Evolutionary conservation across 129 eudicot genomes (phyloP), one percentile per base, ranked within the genome.

Genomic region (Solidago caesia): DNA sequence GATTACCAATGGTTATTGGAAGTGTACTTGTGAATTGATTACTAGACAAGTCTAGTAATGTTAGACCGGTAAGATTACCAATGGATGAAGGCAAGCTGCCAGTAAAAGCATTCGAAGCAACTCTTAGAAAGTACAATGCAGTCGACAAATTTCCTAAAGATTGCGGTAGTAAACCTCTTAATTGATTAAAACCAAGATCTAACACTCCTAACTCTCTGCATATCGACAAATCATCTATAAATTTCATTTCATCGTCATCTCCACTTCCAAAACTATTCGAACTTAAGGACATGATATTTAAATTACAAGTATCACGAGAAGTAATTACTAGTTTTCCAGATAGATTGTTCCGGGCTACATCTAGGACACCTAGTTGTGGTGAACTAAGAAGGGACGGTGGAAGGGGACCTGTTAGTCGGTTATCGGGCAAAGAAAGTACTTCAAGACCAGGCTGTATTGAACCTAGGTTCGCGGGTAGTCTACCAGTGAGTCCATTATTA

Each of bases 181-280:
- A 67, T 55, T 75, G 79, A 69, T 80, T 80, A 6, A 26, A 15
- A n/a, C 51, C 21, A 1, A 83, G 53, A 71, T 58, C 82, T 12
- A 83, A 16, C 47, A 66, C 63, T 2, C 71, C 71, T 48, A 83
- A 65, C 7, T 29, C 13, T 5, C 27, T 67, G 44, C 84, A 79
- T 51, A 75, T 76, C 39, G 76, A 44, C 63, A 75, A 14, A 29
- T 67, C 75, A 48, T 64, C 69, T 4, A 84, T 27, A 14, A 80
- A 80, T 6, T 55, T 49, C 64, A 72, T 39, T 59, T 84, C 87
- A 67, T 84, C 76, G 3, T 41, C 27, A 1, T 84, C 82, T 44
- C 87, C 84, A 8, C 73, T 84, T 44, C 82, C 87, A 6, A 84
- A 65, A 55, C 62, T 56, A 72, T 80, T 84, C 1, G 42, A 10